Base-by-base conservation (phyloP, 1,284 basidiomycete genomes). In the Leccinum fallax region DNA sequence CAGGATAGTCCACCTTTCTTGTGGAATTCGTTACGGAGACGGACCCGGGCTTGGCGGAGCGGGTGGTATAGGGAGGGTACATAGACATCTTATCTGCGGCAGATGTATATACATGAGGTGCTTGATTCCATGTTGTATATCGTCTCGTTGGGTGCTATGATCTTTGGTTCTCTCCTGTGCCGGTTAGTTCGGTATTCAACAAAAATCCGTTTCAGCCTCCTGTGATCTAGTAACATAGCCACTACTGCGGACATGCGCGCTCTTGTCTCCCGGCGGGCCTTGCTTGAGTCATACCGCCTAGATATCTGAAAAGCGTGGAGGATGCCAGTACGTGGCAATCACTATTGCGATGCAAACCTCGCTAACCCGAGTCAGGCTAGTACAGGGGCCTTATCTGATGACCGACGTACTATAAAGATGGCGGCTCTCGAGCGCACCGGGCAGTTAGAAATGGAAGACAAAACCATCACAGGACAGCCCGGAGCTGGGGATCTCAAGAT, bases 141-240 rank as follows among this genome's bases (percentile, higher is more conserved):
- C 46, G 64, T 68, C 63, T 63, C 60, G 55, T 57, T 60, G 55
- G 60, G 26, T 74, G 66, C 66, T 71, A 62, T 67, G 48, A 69
- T 66, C 68, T 67, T 61, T 59, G n/a, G 30, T 61, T 56, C 26
- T 54, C 36, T 59, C 13, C 52, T 67, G 21, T 21, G 21, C 21
- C 48, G 4, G n/a, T 9, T 26, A 13, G 2, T 16, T 38, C 36
- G 15, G 36, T 8, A 38, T 38, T 38, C 36, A 38, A 38, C 15
- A 11, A 16, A 38, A 38, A 8, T 16, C 36, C 15, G 36, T 38
- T 38, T 4, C 34, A 13, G 11, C 34, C 34, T 36, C 28, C 9
- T 30, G 30, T 30, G 32, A 34, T 34, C 7, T 16, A 15, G 36
- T 26, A 38, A 7, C 38, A 40, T 16, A 40, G 38, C 16, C 16